Percentiles rank a stretch among this genome's conserved stretches.
phyloP scores from a whole-genome alignment of 2,329 filamentous ascomycete species.

The Aureobasidium sp. region DNA sequence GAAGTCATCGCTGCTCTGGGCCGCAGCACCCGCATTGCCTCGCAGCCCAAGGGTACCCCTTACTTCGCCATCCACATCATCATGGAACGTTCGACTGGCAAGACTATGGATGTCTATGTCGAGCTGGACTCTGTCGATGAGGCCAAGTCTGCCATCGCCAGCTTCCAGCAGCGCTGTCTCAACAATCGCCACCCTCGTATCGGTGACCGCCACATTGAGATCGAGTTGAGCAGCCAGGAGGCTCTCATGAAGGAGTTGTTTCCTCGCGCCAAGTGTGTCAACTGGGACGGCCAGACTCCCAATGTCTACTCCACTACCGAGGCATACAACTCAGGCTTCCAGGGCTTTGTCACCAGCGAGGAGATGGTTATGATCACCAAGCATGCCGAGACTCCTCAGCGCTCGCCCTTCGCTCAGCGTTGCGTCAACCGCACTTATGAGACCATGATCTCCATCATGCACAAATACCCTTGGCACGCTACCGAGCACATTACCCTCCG shows the following conservation, averaged over 20 bases:
- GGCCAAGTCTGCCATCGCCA: constrained; percentile 33
- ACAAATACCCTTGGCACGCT: constrained; percentile 49
- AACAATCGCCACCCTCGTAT: constrained; percentile 37
- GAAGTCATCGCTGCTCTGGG: constrained; percentile 44
- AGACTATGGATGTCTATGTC: constrained; percentile 49
- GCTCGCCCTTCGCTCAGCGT: constrained; percentile 44
- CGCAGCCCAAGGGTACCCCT: constrained; percentile 24
- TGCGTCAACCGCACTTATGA: constrained; percentile 49
- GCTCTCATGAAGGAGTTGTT: constrained; percentile 47
- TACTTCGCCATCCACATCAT: constrained; percentile 49
- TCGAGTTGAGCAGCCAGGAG: constrained; percentile 41
- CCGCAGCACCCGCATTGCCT: constrained; percentile 35
- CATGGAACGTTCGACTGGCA: constrained; percentile 51
- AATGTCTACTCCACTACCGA: constrained; percentile 30
- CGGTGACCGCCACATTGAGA: constrained; percentile 41
- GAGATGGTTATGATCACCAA: constrained; percentile 42
- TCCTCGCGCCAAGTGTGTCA: constrained; percentile 44
- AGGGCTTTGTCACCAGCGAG: constrained; percentile 45
- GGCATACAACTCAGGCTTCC: constrained; percentile 43
- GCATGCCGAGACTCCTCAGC: constrained; percentile 43
- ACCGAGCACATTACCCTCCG: constrained; percentile 39
- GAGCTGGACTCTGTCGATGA: constrained; percentile 37
- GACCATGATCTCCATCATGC: constrained; percentile 44
- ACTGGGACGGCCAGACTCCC: constrained; percentile 37
- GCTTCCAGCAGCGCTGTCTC: constrained; percentile 32